phyloP scores from a whole-genome alignment of 2,329 filamentous ascomycete species.

The Colletotrichum acutatum region DNA sequence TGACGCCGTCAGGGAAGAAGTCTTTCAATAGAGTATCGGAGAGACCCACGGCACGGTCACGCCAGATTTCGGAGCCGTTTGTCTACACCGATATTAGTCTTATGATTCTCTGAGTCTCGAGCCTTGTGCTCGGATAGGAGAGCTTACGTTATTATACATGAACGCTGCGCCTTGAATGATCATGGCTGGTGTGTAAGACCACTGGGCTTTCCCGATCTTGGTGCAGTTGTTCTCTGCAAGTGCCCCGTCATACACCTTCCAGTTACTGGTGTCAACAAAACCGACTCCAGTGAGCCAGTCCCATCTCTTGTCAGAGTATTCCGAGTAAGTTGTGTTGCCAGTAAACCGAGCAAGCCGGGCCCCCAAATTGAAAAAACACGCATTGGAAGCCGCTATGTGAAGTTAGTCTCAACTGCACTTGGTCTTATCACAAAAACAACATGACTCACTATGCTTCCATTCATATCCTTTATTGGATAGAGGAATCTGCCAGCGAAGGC shows the following conservation, averaged over 20 bases:
- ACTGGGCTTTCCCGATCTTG: slow-evolving; percentile 62
- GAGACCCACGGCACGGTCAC: slow-evolving; percentile 55
- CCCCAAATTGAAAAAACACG: slow-evolving; percentile 60
- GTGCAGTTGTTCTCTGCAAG: slow-evolving; percentile 62
- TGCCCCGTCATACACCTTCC: slow-evolving; percentile 69
- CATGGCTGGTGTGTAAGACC: slow-evolving; percentile 64
- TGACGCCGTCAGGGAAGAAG: slow-evolving; percentile 64
- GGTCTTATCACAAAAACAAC: not conserved
- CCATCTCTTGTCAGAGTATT: slow-evolving; percentile 66
- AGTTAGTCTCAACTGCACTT: not conserved
- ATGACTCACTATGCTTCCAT: slow-evolving; percentile 66
- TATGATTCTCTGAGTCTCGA: not conserved
- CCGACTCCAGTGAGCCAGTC: slow-evolving; percentile 64
- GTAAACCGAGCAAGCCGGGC: slow-evolving; percentile 73
- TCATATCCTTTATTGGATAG: slow-evolving; percentile 71
- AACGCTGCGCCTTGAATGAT: slow-evolving; percentile 65
- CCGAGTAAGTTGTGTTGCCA: slow-evolving; percentile 63
- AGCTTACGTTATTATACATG: slow-evolving; percentile 64
- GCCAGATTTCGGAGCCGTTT: slow-evolving; percentile 27
- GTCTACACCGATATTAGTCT: slow-evolving; percentile 54
- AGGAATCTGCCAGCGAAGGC: slow-evolving; percentile 76
- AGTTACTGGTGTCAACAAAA: slow-evolving; percentile 63
- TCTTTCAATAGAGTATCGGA: slow-evolving; percentile 49
- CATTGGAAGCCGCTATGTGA: slow-evolving; percentile 54
- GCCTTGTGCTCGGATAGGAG: not conserved